Evolutionary conservation across 345 rosid genomes (phyloP).

Genomic region (Carallia pectinifolia): DNA sequence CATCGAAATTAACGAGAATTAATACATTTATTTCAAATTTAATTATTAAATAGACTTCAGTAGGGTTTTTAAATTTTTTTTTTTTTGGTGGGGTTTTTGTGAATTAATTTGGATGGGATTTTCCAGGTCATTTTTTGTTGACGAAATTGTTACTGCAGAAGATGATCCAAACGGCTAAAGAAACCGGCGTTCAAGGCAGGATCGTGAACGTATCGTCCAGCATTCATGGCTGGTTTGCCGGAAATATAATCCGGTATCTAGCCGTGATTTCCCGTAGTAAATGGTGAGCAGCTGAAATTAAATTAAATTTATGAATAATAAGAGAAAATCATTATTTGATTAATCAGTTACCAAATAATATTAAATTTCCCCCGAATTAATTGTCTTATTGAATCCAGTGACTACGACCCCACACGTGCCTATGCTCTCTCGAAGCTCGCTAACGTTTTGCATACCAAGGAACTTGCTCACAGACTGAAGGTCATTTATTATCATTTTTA

Average conservation of each 20-base stretch:
- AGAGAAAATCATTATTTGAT: neutral
- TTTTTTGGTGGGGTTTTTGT: neutral
- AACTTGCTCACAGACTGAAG: constrained; percentile 77
- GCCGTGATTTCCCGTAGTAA: constrained; percentile 62
- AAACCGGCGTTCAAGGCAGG: constrained; percentile 63
- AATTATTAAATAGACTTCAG: no score
- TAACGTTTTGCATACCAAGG: constrained; percentile 92
- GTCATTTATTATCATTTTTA: constrained; percentile 22
- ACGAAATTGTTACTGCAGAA: constrained; percentile 64
- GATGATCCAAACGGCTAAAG: constrained; percentile 72
- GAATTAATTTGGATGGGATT: neutral
- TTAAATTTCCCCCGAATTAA: neutral
- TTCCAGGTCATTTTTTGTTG: constrained; percentile 80
- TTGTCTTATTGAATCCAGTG: constrained; percentile 38
- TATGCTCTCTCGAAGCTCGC: constrained; percentile 99
- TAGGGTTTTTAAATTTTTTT: neutral
- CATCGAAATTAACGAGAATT: neutral
- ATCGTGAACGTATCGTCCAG: constrained; percentile 89
- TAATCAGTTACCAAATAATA: neutral
- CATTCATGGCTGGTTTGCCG: constrained; percentile 85
- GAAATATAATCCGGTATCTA: constrained; percentile 72
- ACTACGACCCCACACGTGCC: constrained; percentile 93
- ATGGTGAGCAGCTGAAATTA: constrained; percentile 36
- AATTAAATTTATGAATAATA: neutral
- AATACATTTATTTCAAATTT: no score